Conservation (phyloP, 371 early-diverging fungal species). For the Phascolomyces articulosus region DNA sequence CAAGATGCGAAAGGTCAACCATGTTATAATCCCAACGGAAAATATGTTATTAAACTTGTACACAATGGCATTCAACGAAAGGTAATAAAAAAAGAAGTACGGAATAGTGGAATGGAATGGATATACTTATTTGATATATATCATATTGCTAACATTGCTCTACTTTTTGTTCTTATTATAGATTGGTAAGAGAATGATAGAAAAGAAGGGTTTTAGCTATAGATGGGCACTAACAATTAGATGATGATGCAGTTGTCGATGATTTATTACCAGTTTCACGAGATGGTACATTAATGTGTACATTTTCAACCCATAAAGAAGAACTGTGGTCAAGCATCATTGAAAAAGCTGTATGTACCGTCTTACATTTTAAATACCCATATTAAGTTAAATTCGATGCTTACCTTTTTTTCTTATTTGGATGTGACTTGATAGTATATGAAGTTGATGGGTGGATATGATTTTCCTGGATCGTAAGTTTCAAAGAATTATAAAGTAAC, state of each 20-base stretch:
- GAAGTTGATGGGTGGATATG: slow-evolving; percentile 94
- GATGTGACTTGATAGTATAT: too few relatives aligned
- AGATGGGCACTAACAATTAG: not conserved
- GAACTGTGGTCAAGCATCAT: slow-evolving; percentile 89
- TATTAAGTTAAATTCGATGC: too few relatives aligned
- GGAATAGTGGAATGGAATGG: too few relatives aligned
- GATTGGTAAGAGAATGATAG: slow-evolving; percentile 1
- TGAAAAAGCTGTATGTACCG: slow-evolving; percentile 78
- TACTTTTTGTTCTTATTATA: not conserved
- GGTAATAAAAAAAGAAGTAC: slow-evolving; percentile 46
- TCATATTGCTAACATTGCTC: too few relatives aligned
- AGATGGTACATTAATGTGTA: slow-evolving; percentile 80
- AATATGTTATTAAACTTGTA: slow-evolving; percentile 82
- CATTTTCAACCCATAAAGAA: slow-evolving; percentile 75
- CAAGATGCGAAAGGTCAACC: slow-evolving; percentile 77
- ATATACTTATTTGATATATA: too few relatives aligned
- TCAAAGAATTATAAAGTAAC: not conserved
- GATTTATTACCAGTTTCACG: slow-evolving; percentile 84
- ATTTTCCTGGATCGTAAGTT: slow-evolving; percentile 90
- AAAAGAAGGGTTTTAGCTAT: not conserved
- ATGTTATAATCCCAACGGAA: slow-evolving; percentile 84
- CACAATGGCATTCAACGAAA: slow-evolving; percentile 88
- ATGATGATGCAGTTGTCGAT: slow-evolving; percentile 67
- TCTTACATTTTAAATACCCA: not conserved
- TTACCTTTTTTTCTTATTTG: too few relatives aligned